Percentiles rank a stretch among this genome's conserved stretches.
Evolutionary conservation across 2,329 filamentous ascomycete genomes (phyloP).

Genomic region (Dothiorella sarmentorum): DNA sequence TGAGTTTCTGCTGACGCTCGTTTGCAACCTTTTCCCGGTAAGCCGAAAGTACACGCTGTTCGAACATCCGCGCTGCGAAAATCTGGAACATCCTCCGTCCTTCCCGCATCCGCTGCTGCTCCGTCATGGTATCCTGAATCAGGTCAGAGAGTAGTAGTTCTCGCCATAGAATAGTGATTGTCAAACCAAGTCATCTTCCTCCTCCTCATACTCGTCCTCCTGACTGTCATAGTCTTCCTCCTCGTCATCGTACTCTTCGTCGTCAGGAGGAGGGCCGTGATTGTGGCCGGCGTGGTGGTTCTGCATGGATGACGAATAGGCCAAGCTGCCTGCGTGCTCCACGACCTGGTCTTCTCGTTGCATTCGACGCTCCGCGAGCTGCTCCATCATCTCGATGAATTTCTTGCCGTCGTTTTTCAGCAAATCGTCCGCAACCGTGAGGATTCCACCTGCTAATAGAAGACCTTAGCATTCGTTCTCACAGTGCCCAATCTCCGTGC

Average conservation of each 20-base stretch:
- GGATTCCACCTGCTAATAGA: slow-evolving; percentile 74
- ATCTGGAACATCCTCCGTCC: slow-evolving; percentile 99
- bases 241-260: slow-evolving; percentile 76
- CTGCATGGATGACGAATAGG: slow-evolving; percentile 50
- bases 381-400: slow-evolving; percentile 99
- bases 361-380: slow-evolving; percentile 95
- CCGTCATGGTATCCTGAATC: slow-evolving; percentile 85
- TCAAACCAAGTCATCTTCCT: slow-evolving; percentile 59
- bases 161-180: slow-evolving; percentile 26
- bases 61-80: slow-evolving; percentile 98
- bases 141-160: slow-evolving; percentile 33
- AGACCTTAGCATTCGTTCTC: slow-evolving; percentile 23
- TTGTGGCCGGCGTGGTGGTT: slow-evolving; percentile 62
- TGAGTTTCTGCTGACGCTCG: slow-evolving; percentile 83
- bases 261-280: slow-evolving; percentile 58
- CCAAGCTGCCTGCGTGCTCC: slow-evolving; percentile 59
- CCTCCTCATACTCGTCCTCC: slow-evolving; percentile 61
- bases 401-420: slow-evolving; percentile 99
- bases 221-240: slow-evolving; percentile 65
- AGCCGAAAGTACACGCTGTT: slow-evolving; percentile 92
- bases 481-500: background rate
- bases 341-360: slow-evolving; percentile 84
- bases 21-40: slow-evolving; percentile 95
- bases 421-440: slow-evolving; percentile 96
- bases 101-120: slow-evolving; percentile 98